Evolutionary conservation across 164 flowering plant genomes (phyloP).

Genomic region (Liquidambar formosana): DNA sequence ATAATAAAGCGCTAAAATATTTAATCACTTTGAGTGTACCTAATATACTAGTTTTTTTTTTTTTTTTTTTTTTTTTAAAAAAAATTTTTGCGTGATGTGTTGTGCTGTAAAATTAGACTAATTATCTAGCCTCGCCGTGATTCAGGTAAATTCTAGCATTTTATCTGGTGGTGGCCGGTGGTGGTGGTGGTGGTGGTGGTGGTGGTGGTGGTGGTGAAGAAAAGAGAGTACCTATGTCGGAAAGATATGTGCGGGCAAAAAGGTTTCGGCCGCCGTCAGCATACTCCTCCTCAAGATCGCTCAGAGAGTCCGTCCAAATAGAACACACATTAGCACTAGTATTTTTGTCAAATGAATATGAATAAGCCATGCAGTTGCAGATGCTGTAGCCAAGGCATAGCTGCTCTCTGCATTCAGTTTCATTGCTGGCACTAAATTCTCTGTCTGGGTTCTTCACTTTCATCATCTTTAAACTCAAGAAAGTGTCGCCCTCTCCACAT

Average conservation of each 20-base stretch:
- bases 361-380: conserved; percentile 36
- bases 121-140: no score
- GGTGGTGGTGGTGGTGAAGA: not conserved
- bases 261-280: conserved; percentile 12
- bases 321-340: conserved; percentile 18
- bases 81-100: no score
- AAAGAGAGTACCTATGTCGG: conserved; percentile 25
- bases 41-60: no score
- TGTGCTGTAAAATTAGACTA: no score
- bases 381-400: conserved; percentile 32
- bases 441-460: conserved; percentile 26
- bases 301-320: conserved; percentile 33
- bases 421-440: conserved; percentile 15
- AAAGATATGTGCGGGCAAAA: conserved; percentile 21
- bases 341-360: conserved; percentile 20
- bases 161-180: no score
- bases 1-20: no score
- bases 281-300: conserved; percentile 33
- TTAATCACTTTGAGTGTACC: no score
- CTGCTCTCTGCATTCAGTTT: conserved; percentile 25
- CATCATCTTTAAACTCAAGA: conserved; percentile 34
- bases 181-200: no score
- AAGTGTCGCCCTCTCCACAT: conserved; percentile 18
- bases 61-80: no score
- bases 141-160: no score